phyloP scores from a whole-genome alignment of 306 rosid species.

The Malus domestica region DNA sequence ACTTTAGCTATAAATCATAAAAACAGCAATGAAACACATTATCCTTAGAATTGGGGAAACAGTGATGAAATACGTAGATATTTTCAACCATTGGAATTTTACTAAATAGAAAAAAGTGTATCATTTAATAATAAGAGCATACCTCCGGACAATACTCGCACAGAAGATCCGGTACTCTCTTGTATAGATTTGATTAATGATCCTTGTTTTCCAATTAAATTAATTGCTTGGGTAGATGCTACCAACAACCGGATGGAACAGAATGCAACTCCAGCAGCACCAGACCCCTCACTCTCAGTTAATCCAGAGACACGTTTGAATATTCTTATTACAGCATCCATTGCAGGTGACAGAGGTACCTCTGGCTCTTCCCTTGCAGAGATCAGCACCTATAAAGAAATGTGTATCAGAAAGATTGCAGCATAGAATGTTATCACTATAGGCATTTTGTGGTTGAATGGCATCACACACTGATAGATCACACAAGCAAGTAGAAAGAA shows the following conservation, averaged over 20 bases:
- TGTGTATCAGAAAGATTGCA: slow-evolving; percentile 6
- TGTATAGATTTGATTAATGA: slow-evolving; percentile 85
- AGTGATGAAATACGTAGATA: neutral
- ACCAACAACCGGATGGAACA: slow-evolving; percentile 75
- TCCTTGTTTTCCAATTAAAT: slow-evolving; percentile 94
- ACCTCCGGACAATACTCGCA: slow-evolving; percentile 85
- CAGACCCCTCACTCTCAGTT: slow-evolving; percentile 53
- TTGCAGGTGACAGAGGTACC: slow-evolving; percentile 78
- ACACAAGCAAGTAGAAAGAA: neutral
- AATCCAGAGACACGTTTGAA: slow-evolving; percentile 78
- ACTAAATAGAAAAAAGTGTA: neutral
- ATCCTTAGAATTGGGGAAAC: neutral
- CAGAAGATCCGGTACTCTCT: slow-evolving; percentile 68
- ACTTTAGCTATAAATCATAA: neutral
- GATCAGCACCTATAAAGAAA: slow-evolving; percentile 59
- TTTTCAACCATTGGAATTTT: neutral
- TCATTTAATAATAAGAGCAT: slow-evolving; percentile 11
- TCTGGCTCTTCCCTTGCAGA: slow-evolving; percentile 88
- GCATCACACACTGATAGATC: neutral
- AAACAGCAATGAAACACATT: neutral
- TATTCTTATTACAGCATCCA: slow-evolving; percentile 83
- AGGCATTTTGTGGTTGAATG: neutral
- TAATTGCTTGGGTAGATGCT: slow-evolving; percentile 95
- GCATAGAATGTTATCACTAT: slow-evolving; percentile 1
- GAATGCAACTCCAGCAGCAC: slow-evolving; percentile 42